Evolutionary conservation across 345 rosid species (phyloP), one percentile per base, ranked within the genome.

Genomic region (Salix exigua): DNA sequence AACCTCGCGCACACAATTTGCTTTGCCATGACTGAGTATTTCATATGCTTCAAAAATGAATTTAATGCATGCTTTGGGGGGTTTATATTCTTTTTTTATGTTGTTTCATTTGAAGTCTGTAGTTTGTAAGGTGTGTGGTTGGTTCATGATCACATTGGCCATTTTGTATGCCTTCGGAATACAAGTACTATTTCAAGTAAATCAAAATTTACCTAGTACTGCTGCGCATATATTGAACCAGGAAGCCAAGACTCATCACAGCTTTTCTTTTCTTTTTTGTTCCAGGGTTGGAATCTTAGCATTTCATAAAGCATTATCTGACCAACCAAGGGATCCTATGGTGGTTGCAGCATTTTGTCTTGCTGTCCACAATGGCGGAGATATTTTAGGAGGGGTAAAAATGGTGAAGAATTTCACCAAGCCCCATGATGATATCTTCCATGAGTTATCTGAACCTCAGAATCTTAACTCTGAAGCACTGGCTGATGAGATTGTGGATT

Each of bases 341-440:
- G 97, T 88, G 60, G 91, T 92, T 17, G 97, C 98, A 68, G 88
- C 86, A 62, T 92, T 87, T 85, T 74, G 90, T 89, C 93, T 96
- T 75, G 89, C 91, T 71, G 88, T 96, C 68, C 87, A 88, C 82
- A 89, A 88, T 66, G 91, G 97, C 26, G 98, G 99, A 81, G 88
- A 89, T 84, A 78, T 92, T 51, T 63, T 63, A 14, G 92, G 90
- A 90, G 97, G 94, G 64, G 84, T 83, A 40, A 78, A 83, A 58
- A 94, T 96, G 71, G 84, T 91, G 21, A 86, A 85, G 85, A 85
- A 76, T 66, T 88, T 96, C 82, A 71, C 76, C 30, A 85, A 76
- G 77, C 80, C 85, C 13, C 85, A 87, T 76, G 84, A 87, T 62
- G 72, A 28, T 19, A 88, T 80, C 79, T 90, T 91, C 75, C 60